phyloP scores from a whole-genome alignment of 331 rosid species.

The Arachis monticola region DNA sequence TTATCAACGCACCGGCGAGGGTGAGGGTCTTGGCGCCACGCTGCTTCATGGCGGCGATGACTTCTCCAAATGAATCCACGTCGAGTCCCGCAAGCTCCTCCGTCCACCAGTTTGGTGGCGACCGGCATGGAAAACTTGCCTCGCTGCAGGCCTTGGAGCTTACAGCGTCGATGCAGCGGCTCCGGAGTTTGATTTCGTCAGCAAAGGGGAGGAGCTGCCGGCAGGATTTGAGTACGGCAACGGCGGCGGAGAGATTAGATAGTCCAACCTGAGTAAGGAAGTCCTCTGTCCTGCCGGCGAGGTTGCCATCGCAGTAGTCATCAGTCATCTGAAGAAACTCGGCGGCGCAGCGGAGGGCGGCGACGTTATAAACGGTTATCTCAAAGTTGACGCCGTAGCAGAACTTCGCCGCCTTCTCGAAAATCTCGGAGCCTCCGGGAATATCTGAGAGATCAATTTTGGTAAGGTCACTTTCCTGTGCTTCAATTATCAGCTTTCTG shows the following conservation, averaged over 20 bases:
- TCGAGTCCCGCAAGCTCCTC: slow-evolving; percentile 73
- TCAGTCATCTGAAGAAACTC: slow-evolving; percentile 85
- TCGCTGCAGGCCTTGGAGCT: slow-evolving; percentile 65
- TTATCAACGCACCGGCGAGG: slow-evolving; percentile 67
- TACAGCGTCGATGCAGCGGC: slow-evolving; percentile 60
- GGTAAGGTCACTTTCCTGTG: slow-evolving; percentile 64
- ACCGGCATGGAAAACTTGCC: slow-evolving; percentile 70
- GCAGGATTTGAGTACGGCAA: slow-evolving; percentile 71
- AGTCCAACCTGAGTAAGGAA: slow-evolving; percentile 76
- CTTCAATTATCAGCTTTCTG: slow-evolving; percentile 71
- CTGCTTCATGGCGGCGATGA: slow-evolving; percentile 60
- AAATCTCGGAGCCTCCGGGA: slow-evolving; percentile 87
- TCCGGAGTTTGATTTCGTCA: slow-evolving; percentile 54
- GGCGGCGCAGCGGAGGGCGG: slow-evolving; percentile 83
- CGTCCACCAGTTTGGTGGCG: slow-evolving; percentile 95
- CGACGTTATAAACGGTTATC: slow-evolving; percentile 78
- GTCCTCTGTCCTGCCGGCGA: slow-evolving; percentile 71
- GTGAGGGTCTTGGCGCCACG: slow-evolving; percentile 60
- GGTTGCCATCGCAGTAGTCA: slow-evolving; percentile 68
- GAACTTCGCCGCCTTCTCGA: slow-evolving; percentile 91
- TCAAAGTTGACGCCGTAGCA: slow-evolving; percentile 93
- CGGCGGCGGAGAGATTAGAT: slow-evolving; percentile 63
- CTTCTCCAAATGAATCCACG: slow-evolving; percentile 56
- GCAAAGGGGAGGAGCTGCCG: slow-evolving; percentile 61
- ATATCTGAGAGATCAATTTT: slow-evolving; percentile 63